Evolutionary conservation across 2,329 filamentous ascomycete genomes (phyloP), one percentile per base, ranked within the genome.

Genomic region (Pezicula radicicola): DNA sequence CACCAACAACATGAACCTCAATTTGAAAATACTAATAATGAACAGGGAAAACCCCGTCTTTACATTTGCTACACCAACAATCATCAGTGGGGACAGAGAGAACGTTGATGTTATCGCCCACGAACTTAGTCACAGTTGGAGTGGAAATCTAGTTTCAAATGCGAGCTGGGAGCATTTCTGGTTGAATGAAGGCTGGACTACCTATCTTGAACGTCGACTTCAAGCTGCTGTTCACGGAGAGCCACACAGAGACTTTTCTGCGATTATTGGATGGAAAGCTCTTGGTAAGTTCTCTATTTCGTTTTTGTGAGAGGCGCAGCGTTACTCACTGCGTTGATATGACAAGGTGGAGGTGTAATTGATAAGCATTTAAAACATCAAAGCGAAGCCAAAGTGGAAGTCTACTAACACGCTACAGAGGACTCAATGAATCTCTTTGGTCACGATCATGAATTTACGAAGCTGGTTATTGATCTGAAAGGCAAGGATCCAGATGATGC

Each of bases 21-120:
- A 10, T 3, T 42, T 42, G n/a, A 3, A 25, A 10, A 6, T 4
- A 13, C 18, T 4, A 84, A 85, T 56, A 19, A 10, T 42, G 19
- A 42, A 18, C 10, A 91, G 91, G 88, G 91, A 96, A 70, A 96
- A 97, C 67, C 92, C 92, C 0, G 85, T 96, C 49, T 96, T 89
- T 72, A 97, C 94, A 0, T 97, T 96, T 68, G 93, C 92, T 1
- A 97, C 94, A 1, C 93, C 93, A 2, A 96, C 91, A 35, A 88
- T 97, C 61, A 91, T 99, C 65, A 94, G 88, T 52, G 93, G 93
- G 45, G 89, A 93, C 63, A 81, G 88, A 41, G 88, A 96, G 66
- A 97, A 97, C 61, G 84, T 97, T 18, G 93, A 97, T 67, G 93
- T 97, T 18, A 96, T 99, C 70, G 94, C 94, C 2, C 94, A 96